These are phyloP conservation scores for Podila horticola DNA, from an alignment of 192 early-diverging fungal species.

Conservation along the genomic window DNA sequence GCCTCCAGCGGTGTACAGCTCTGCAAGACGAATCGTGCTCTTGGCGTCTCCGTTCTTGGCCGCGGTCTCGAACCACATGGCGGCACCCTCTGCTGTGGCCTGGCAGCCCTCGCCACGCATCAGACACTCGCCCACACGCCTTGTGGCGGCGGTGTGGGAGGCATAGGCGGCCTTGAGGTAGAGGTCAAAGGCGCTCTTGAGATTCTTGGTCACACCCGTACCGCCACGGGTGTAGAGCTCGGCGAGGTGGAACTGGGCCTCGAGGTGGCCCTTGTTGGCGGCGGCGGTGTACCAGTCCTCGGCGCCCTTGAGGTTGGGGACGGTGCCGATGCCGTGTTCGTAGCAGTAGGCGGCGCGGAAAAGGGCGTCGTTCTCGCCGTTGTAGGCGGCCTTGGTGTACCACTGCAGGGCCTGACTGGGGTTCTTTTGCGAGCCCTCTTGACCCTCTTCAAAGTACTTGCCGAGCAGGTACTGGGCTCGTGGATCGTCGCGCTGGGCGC, in stretches of 20 bases:
- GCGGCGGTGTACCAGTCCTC: constrained; percentile 69
- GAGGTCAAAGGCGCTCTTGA: constrained; percentile 71
- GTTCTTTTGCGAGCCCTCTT: constrained; percentile 63
- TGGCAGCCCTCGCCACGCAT: constrained; percentile 49
- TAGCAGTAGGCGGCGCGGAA: constrained; percentile 75
- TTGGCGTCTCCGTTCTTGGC: constrained; percentile 51
- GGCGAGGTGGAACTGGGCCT: constrained; percentile 61
- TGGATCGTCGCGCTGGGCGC: constrained; percentile 61
- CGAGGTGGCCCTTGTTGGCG: constrained; percentile 72
- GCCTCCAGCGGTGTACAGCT: constrained; percentile 31
- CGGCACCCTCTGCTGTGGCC: constrained; percentile 47
- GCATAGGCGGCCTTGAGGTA: constrained; percentile 66
- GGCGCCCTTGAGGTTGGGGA: constrained; percentile 57
- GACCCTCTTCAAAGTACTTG: constrained; percentile 85
- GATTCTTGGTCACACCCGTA: constrained; percentile 61
- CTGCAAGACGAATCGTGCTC: constrained; percentile 44
- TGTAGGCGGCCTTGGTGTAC: constrained; percentile 65
- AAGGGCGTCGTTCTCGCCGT: constrained; percentile 72
- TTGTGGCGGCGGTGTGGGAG: constrained; percentile 54
- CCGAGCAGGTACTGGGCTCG: constrained; percentile 76
- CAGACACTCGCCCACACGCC: constrained; percentile 45
- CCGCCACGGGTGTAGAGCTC: constrained; percentile 66
- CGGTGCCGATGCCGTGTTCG: constrained; percentile 71
- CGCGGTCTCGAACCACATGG: constrained; percentile 50
- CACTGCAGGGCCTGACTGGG: constrained; percentile 65